Conservation (phyloP, 1,284 basidiomycete genomes). For the Calocybe gambosa region DNA sequence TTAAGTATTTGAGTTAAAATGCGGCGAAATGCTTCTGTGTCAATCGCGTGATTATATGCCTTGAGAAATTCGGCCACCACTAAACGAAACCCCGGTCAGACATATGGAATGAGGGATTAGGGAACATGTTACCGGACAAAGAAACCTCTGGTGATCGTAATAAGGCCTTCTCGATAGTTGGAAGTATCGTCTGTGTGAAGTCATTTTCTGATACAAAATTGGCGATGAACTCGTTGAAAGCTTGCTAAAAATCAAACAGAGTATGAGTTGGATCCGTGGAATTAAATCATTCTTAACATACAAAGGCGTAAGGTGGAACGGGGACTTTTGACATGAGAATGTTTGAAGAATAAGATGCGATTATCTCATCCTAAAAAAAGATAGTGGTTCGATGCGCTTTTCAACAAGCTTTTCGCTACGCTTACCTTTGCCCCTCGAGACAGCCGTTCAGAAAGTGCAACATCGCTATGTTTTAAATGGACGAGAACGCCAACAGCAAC, state of each 20-base stretch:
- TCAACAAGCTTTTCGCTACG: background rate
- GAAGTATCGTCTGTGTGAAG: constrained; percentile 46
- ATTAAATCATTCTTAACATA: constrained; percentile 26
- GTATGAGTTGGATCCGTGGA: no score
- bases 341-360: constrained; percentile 44
- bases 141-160: constrained; percentile 71
- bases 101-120: background rate
- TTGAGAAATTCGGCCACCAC: constrained; percentile 52
- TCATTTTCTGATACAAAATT: constrained; percentile 46
- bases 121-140: constrained; percentile 42
- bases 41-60: constrained; percentile 51
- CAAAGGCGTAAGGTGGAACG: constrained; percentile 44
- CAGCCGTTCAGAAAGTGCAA: constrained; percentile 35
- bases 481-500: constrained; percentile 56
- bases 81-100: constrained; percentile 20
- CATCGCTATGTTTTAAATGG: constrained; percentile 48
- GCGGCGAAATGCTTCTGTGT: constrained; percentile 50
- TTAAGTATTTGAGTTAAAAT: constrained; percentile 63
- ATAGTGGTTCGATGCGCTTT: background rate
- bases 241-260: constrained; percentile 31
- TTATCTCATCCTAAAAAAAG: constrained; percentile 28
- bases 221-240: constrained; percentile 57
- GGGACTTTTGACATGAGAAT: constrained; percentile 54
- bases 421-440: constrained; percentile 39
- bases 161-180: constrained; percentile 68